Evolutionary conservation across 495 filamentous ascomycete species (phyloP).

Genomic region (Xylaria palmicola): DNA sequence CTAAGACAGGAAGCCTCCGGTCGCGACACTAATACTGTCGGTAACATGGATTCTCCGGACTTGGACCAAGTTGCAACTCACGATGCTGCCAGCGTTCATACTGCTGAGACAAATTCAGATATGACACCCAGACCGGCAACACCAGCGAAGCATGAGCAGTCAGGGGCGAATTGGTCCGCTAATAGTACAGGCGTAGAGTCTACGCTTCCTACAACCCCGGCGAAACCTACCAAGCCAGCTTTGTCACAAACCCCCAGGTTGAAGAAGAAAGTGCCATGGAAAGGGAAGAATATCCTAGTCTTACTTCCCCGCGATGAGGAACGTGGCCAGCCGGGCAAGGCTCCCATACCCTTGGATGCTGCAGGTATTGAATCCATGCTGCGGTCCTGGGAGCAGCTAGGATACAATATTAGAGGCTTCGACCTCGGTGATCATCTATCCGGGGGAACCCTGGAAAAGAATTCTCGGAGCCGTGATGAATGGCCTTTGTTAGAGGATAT

Average conservation of each 20-base stretch:
- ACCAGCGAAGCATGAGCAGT: constrained; percentile 18
- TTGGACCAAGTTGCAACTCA: constrained; percentile 26
- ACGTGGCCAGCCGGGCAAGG: constrained; percentile 58
- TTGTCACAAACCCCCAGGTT: constrained; percentile 41
- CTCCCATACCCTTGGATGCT: constrained; percentile 57
- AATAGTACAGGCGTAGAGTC: constrained; percentile 38
- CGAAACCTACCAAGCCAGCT: constrained; percentile 30
- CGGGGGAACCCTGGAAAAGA: constrained; percentile 23
- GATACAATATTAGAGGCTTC: constrained; percentile 75
- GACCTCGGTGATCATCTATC: constrained; percentile 46
- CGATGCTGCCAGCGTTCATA: constrained; percentile 33
- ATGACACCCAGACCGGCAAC: constrained; percentile 27
- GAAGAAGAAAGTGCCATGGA: constrained; percentile 63
- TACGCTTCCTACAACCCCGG: constrained; percentile 42
- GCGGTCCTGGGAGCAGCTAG: constrained; percentile 67
- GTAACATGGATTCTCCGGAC: constrained; percentile 40
- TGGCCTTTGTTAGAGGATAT: constrained; percentile 70
- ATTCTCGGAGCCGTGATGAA: constrained; percentile 64
- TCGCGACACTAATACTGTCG: constrained; percentile 32
- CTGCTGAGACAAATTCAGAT: constrained; percentile 27
- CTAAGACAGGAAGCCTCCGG: constrained; percentile 58
- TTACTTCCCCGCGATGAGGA: constrained; percentile 68
- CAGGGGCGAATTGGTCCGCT: constrained; percentile 23
- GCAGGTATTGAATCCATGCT: constrained; percentile 65
- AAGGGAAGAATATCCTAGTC: constrained; percentile 71